A percentile compares a stretch with the other conserved stretches of the same genome.
Evolutionary conservation across 768 basidiomycete species (phyloP).

Genomic region (Dacryopinax spathularia): DNA sequence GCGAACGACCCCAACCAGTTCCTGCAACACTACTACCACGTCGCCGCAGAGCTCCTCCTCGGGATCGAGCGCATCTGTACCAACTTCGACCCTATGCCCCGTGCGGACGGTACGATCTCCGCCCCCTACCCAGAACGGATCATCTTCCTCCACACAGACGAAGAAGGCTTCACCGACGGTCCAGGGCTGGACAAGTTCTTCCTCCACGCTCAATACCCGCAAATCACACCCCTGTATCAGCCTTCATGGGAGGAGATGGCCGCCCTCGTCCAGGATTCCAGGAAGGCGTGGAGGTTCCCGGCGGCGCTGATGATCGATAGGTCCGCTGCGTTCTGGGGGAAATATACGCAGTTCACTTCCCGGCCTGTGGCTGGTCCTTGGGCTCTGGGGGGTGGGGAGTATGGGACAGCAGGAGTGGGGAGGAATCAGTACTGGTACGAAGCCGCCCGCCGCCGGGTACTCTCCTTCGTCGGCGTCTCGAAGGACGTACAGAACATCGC

Average conservation of each 20-base stretch:
- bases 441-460: constrained; percentile 48
- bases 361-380: constrained; percentile 48
- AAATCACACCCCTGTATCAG: neutral
- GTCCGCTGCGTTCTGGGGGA: constrained; percentile 61
- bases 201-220: neutral
- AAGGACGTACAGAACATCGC: constrained; percentile 17
- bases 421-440: constrained; percentile 50
- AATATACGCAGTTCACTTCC: constrained; percentile 27
- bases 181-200: neutral
- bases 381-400: constrained; percentile 51
- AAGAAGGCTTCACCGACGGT: neutral
- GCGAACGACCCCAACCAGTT: constrained; percentile 64
- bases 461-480: constrained; percentile 48
- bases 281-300: constrained; percentile 46
- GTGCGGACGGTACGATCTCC: neutral
- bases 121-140: neutral
- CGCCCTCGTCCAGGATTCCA: neutral
- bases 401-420: constrained; percentile 26
- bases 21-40: constrained; percentile 75
- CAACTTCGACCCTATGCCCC: neutral
- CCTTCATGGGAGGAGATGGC: neutral
- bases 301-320: constrained; percentile 56
- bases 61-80: constrained; percentile 54
- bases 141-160: neutral
- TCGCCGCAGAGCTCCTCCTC: constrained; percentile 65